Base-by-base conservation (phyloP, 225 moss, liverwort and hornwort species). In the Pleurozium schreberi region DNA sequence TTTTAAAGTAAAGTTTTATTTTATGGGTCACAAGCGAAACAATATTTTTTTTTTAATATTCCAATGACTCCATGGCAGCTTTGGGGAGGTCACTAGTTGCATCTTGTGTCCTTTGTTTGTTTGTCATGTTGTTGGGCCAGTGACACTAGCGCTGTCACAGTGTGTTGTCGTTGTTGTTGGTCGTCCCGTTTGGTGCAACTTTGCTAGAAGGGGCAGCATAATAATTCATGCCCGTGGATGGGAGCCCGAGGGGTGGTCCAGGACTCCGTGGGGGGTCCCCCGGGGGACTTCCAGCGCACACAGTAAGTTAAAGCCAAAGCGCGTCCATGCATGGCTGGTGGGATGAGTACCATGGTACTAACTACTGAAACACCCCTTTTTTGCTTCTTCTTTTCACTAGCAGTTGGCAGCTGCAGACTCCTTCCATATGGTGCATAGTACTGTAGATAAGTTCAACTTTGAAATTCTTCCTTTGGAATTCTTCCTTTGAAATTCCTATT, bases 201-300 rank as follows among this genome's bases (percentile, higher is more conserved):
- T 73, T 90, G 18, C 1, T 23, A 8, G 75, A 27, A 18, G 43
- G 62, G 84, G 90, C 88, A 76, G 55, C 71, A 5, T 64, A 91
- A 91, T 91, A 91, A 91, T 90, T 88, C 88, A 81, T 14, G 57
- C 19, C 62, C 84, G 61, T 47, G n/a, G n/a, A 63, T 38, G 55
- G 21, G 50, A 50, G 52, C 9, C 9, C 0, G 16, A 38, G 38
- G 76, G 59, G n/a, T n/a, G n/a, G n/a, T n/a, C n/a, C n/a, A n/a
- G n/a, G n/a, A n/a, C n/a, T n/a, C n/a, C n/a, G n/a, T n/a, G n/a
- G n/a, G n/a, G n/a, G n/a, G n/a, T n/a, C n/a, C n/a, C n/a, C 26
- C 6, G 5, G 78, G 7, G 78, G 80, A 11, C 59, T 7, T 8
- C 80, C 58, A 79, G 57, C 83, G 61, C 62, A 10, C 17, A 10